phyloP scores from a whole-genome alignment of 2,329 filamentous ascomycete genomes.

The Pseudonectria buxi region DNA sequence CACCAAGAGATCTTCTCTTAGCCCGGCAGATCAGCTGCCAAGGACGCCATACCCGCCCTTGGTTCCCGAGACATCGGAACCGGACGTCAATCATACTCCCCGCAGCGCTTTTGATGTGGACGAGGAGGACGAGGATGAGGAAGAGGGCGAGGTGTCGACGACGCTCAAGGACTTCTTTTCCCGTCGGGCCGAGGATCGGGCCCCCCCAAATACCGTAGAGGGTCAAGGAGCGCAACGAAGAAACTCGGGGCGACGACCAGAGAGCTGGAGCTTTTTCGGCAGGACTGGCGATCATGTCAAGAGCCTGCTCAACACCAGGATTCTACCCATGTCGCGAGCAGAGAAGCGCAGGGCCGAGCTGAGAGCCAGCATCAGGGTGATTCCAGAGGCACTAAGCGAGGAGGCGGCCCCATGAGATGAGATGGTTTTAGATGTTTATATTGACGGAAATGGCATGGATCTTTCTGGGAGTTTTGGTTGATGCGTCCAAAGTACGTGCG shows the following conservation, averaged over 20 bases:
- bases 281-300: slow-evolving; percentile 20
- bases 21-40: slow-evolving; percentile 5
- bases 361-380: slow-evolving; percentile 30
- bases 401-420: slow-evolving; percentile 6
- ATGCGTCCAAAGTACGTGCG: too few species aligned
- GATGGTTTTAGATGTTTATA: not conserved
- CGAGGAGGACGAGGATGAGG: slow-evolving; percentile 14
- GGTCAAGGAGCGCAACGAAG: slow-evolving; percentile 8
- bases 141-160: slow-evolving; percentile 14
- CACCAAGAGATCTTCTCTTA: slow-evolving; percentile 7
- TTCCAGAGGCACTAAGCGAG: slow-evolving; percentile 19
- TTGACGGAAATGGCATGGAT: too few species aligned
- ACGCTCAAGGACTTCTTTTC: slow-evolving; percentile 17
- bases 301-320: slow-evolving; percentile 16
- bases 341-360: slow-evolving; percentile 31
- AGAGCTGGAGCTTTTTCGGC: slow-evolving; percentile 7
- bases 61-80: slow-evolving; percentile 7
- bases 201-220: slow-evolving; percentile 7
- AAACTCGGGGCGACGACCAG: slow-evolving; percentile 1
- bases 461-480: too few species aligned
- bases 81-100: slow-evolving; percentile 8
- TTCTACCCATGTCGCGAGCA: slow-evolving; percentile 15
- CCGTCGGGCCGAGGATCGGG: slow-evolving; percentile 17
- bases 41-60: slow-evolving; percentile 9
- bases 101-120: slow-evolving; percentile 30